Conservation (phyloP, 306 rosid genomes). For the Glycyrrhiza uralensis region DNA sequence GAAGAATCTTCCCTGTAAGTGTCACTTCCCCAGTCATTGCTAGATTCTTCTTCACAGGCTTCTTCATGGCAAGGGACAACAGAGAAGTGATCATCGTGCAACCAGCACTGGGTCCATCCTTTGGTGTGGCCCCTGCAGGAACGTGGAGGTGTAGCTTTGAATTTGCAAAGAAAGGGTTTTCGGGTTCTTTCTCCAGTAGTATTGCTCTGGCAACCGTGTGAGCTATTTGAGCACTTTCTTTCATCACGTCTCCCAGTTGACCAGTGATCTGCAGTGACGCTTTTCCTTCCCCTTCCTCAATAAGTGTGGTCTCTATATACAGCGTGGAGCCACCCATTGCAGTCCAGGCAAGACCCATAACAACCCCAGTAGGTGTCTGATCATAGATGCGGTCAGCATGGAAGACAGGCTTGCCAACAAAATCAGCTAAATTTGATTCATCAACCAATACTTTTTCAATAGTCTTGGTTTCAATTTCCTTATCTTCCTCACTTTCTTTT, state of each 20-base stretch:
- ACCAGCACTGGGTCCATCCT: slow-evolving; percentile 99
- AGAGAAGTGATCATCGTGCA: slow-evolving; percentile 98
- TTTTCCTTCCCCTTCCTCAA: slow-evolving; percentile 92
- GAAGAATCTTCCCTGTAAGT: slow-evolving; percentile 93
- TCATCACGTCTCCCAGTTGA: slow-evolving; percentile 99
- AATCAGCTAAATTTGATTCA: slow-evolving; percentile 56
- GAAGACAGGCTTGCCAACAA: slow-evolving; percentile 96
- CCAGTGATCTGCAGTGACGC: slow-evolving; percentile 80
- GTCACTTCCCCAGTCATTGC: slow-evolving; percentile 99
- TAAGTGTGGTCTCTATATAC: slow-evolving; percentile 77
- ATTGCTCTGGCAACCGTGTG: slow-evolving; percentile 82
- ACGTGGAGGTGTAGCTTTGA: slow-evolving; percentile 92
- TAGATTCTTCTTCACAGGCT: slow-evolving; percentile 81
- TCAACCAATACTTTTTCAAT: slow-evolving; percentile 61
- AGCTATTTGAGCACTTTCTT: slow-evolving; percentile 98
- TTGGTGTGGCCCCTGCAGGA: slow-evolving; percentile 97
- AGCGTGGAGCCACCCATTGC: slow-evolving; percentile 99
- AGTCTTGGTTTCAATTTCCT: slow-evolving; percentile 39
- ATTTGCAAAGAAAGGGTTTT: slow-evolving; percentile 66
- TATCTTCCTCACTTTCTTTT: slow-evolving; percentile 33
- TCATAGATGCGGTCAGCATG: slow-evolving; percentile 91
- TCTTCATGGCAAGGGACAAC: slow-evolving; percentile 84
- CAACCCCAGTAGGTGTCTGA: slow-evolving; percentile 88
- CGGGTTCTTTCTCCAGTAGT: slow-evolving; percentile 59
- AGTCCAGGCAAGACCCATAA: slow-evolving; percentile 99